phyloP scores from a whole-genome alignment of 1,284 basidiomycete genomes.

The Sporisorium sorghi region DNA sequence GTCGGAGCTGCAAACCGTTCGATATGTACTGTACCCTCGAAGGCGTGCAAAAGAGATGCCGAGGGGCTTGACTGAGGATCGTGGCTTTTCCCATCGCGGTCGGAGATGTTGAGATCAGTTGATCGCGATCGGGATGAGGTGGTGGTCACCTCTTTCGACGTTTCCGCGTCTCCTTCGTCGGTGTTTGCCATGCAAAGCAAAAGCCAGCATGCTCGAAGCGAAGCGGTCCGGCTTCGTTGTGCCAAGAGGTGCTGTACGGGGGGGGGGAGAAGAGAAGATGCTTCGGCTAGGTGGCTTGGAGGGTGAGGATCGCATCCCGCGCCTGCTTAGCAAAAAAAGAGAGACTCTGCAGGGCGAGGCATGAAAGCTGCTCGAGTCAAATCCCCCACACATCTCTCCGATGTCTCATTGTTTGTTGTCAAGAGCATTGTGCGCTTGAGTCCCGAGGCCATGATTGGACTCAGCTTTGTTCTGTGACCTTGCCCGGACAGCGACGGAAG shows the following conservation, averaged over 20 bases:
- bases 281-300: not conserved
- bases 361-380: not conserved
- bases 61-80: not conserved
- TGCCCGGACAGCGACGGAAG: not conserved
- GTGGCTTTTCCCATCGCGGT: not conserved
- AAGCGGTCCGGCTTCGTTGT: not conserved
- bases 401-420: too few species aligned
- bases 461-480: not conserved
- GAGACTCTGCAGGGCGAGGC: conserved; percentile 2
- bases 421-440: too few species aligned
- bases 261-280: conserved; percentile 1
- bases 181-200: not conserved
- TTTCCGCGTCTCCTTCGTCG: too few species aligned
- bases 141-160: too few species aligned
- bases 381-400: not conserved
- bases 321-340: not conserved
- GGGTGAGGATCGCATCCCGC: not conserved
- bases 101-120: too few species aligned
- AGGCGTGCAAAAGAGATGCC: not conserved
- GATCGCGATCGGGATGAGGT: too few species aligned
- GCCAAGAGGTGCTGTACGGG: conserved; percentile 9
- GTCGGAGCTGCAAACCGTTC: not conserved
- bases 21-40: not conserved
- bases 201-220: not conserved
- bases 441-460: too few species aligned